Base-by-base conservation (phyloP, 2,329 filamentous ascomycete species). In the Hypoxylon sp. region DNA sequence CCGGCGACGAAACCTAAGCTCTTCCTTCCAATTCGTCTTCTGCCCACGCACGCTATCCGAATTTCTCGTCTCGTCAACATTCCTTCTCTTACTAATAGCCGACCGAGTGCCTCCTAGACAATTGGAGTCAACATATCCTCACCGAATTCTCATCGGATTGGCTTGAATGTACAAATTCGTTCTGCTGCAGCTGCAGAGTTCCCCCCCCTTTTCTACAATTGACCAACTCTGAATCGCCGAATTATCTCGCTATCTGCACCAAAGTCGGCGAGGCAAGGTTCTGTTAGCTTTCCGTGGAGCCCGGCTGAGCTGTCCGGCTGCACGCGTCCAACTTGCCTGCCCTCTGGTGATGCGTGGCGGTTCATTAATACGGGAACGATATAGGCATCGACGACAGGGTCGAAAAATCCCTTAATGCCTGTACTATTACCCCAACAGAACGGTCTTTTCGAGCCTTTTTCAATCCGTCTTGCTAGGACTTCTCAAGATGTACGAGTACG, bases 361-460 rank as follows among this genome's bases (percentile, higher is more conserved):
- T 54, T 59, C 61, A 64, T 65, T 68, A 71, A 68, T 66, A 69
- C 56, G n/a, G 56, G 37, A 29, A 56, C 52, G 53, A 64, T 71
- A 71, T 71, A 70, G 70, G 64, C 45, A 43, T 67, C 67, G 61
- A 67, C 61, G 68, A 70, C 70, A 71, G 68, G 70, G 70, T 64
- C 65, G 61, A 67, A 14, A 16, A 58, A 60, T 47, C 54, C 45
- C 66, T 70, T 68, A 69, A 70, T 55, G 61, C 41, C n/a, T 46
- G 29, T 67, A 59, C 53, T 67, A 70, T 63, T 59, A 69, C 60
- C 61, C 59, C 67, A 55, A 57, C 67, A 65, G 46, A 37, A 60
- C 55, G n/a, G 37, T 30, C 39, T 45, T 50, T 23, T 45, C 34
- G 41, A 53, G 21, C 27, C 29, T 39, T 57, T n/a, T 27, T 21